Percentiles rank a stretch among this genome's conserved stretches.
phyloP scores from a whole-genome alignment of 129 eudicot genomes.

The sunflower (Helianthus annuus) region HanXRQr2.0-SUNRISE NC_035445.2:91876017-91876516 shows the following conservation, averaged over 20 bases:
- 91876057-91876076: not conserved
- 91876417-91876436: slow-evolving; percentile 4
- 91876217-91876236: slow-evolving; percentile 47
- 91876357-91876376: slow-evolving; percentile 55
- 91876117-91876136: slow-evolving; percentile 53
- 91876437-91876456: slow-evolving; percentile 1
- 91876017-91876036: too few species aligned
- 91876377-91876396: slow-evolving; percentile 51
- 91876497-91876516: slow-evolving; percentile 31
- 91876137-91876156: slow-evolving; percentile 61
- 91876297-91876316: slow-evolving; percentile 51
- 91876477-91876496: slow-evolving; percentile 18
- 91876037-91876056: too few species aligned
- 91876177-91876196: slow-evolving; percentile 32
- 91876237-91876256: slow-evolving; percentile 50
- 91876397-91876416: slow-evolving; percentile 17
- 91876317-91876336: slow-evolving; percentile 48
- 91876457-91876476: slow-evolving; percentile 25
- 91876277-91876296: slow-evolving; percentile 49
- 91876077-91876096: slow-evolving; percentile 63
- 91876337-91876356: slow-evolving; percentile 46
- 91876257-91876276: slow-evolving; percentile 42
- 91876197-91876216: slow-evolving; percentile 30
- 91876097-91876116: slow-evolving; percentile 38
- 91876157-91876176: slow-evolving; percentile 85